These are phyloP conservation scores for Hypomontagnella monticulosa DNA, from an alignment of 495 filamentous ascomycete species.

Conservation along the genomic window DNA sequence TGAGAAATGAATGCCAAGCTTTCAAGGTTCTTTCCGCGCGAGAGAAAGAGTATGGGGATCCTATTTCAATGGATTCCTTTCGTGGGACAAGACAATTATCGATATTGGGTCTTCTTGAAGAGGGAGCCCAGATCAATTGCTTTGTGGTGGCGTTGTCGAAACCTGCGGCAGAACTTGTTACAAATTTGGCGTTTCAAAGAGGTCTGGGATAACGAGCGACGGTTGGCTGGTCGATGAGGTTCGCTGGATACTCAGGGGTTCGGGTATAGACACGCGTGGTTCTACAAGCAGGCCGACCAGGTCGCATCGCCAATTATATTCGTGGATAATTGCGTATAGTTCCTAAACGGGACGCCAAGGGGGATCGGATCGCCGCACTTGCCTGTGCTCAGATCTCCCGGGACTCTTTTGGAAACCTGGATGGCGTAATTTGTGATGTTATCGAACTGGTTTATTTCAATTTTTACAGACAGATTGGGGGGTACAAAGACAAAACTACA, in stretches of 20 bases:
- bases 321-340: conserved; percentile 1
- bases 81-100: conserved; percentile 10
- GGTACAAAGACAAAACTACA: too few species aligned
- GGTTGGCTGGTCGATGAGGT: conserved; percentile 9
- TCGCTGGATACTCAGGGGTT: conserved; percentile 17
- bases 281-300: neutral
- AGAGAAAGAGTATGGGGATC: conserved; percentile 17
- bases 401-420: neutral
- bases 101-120: conserved; percentile 1
- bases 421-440: neutral
- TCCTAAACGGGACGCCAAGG: conserved; percentile 23
- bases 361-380: conserved; percentile 17
- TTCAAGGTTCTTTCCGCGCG: conserved; percentile 18
- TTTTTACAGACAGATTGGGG: too few species aligned
- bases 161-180: conserved; percentile 41
- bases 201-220: conserved; percentile 19
- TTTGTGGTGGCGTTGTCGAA: conserved; percentile 19
- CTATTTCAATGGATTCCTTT: conserved; percentile 32
- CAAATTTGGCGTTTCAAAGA: conserved; percentile 37
- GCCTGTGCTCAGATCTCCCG: conserved; percentile 14
- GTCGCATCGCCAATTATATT: conserved; percentile 5
- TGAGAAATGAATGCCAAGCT: conserved; percentile 37
- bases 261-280: neutral
- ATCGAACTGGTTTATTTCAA: neutral
- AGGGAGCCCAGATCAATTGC: conserved; percentile 18